These are phyloP conservation scores for Fusarium mundagurra DNA, from an alignment of 2,329 filamentous ascomycete genomes.

Conservation along the genomic window DNA sequence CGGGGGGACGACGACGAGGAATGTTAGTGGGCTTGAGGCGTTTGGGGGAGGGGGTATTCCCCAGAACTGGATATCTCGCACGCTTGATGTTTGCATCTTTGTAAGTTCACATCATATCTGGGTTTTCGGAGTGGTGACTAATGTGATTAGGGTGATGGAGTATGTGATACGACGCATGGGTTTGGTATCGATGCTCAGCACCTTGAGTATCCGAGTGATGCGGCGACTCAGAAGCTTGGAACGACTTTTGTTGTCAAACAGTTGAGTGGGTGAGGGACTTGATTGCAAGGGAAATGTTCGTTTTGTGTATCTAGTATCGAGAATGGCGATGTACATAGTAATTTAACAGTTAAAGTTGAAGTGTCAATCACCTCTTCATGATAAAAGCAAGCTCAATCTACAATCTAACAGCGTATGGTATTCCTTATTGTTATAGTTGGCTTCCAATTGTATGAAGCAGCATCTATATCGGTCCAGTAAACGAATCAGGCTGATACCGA, in stretches of 20 bases:
- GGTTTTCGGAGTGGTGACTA: neutral
- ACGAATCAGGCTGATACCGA: too few species aligned
- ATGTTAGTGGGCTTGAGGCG: constrained; percentile 1
- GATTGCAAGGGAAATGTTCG: too few species aligned
- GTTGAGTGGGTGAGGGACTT: neutral
- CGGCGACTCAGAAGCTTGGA: constrained; percentile 10
- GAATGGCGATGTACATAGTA: neutral
- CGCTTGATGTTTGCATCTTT: constrained; percentile 14
- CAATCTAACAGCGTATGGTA: neutral
- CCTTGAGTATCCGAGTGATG: neutral
- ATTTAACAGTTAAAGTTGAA: neutral
- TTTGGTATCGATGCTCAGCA: constrained; percentile 5
- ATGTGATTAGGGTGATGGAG: constrained; percentile 5
- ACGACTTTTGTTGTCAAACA: constrained; percentile 7
- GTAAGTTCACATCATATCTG: neutral
- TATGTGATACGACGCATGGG: constrained; percentile 11
- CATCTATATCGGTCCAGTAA: neutral
- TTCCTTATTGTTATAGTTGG: too few species aligned
- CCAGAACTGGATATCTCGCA: neutral
- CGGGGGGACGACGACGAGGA: constrained; percentile 8
- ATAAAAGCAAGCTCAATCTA: neutral
- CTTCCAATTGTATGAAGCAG: neutral
- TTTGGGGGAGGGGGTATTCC: neutral
- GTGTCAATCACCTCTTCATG: fast-evolving
- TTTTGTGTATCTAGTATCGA: neutral